phyloP scores from a whole-genome alignment of 2,329 filamentous ascomycete species.

The Hymenoscyphus salicellus region DNA sequence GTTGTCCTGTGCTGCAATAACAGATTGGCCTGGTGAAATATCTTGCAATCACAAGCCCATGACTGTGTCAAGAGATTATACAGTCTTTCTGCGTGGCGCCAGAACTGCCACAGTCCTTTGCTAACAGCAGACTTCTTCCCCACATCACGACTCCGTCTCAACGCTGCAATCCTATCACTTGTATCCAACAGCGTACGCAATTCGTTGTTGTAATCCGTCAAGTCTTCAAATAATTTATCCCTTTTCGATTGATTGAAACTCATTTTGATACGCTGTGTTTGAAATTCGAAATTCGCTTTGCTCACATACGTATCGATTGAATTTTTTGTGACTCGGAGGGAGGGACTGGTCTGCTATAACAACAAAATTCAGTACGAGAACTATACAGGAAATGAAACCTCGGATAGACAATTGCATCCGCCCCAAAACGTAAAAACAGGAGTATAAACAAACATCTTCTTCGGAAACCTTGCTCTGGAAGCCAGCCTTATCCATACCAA shows the following conservation, averaged over 20 bases:
- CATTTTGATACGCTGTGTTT: constrained; percentile 16
- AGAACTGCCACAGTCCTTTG: constrained; percentile 18
- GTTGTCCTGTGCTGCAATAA: constrained; percentile 13
- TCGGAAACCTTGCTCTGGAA: constrained; percentile 16
- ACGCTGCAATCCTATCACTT: constrained; percentile 15
- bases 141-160: constrained; percentile 12
- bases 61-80: constrained; percentile 16
- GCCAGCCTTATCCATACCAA: constrained; percentile 17
- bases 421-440: background rate
- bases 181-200: constrained; percentile 16
- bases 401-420: background rate
- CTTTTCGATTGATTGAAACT: constrained; percentile 16
- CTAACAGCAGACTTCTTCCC: constrained; percentile 4
- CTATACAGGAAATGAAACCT: background rate
- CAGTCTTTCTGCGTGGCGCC: constrained; percentile 15
- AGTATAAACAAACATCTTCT: constrained; percentile 8
- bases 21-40: constrained; percentile 19
- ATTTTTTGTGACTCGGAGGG: background rate
- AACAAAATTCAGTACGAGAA: background rate
- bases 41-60: constrained; percentile 19
- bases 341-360: constrained; percentile 4
- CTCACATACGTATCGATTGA: background rate
- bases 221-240: constrained; percentile 19
- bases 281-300: constrained; percentile 3
- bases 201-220: constrained; percentile 13